Evolutionary conservation across 2,329 filamentous ascomycete genomes (phyloP), one percentile per base, ranked within the genome.

Genomic region (Pseudophaeomoniella oleicola): DNA sequence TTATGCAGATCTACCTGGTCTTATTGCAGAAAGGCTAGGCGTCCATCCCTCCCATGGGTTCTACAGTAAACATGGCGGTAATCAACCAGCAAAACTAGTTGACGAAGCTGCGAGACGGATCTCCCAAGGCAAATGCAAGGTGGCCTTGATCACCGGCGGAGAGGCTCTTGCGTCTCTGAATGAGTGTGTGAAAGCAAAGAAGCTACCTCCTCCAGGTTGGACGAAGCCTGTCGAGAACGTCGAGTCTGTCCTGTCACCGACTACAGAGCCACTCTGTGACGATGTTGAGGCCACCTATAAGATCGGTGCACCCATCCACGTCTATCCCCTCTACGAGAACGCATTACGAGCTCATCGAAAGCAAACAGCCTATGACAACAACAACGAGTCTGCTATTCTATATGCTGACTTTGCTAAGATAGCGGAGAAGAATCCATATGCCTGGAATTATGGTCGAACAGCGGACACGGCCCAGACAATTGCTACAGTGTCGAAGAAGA

Each of bases 301-400:
- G 2, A 67, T 81, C 9, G 75, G 75, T 0, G 61, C 71, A 1
- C 75, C 77, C 0, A 75, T 80, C 9, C 76, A 81, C 19, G 60
- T 81, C 0, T 81, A 81, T 45, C 75, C 77, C 1, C 48, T 81
- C 0, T 81, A 78, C 45, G 77, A 81, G 44, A 78, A 77, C 42
- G 71, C 57, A 0, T 74, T 76, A 37, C 63, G 75, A 19, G 74
- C 73, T 1, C 59, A 71, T 42, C 59, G 65, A 1, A 50, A 57
- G 1, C 76, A 81, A 46, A 64, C 67, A 2, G 52, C 71, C 0
- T 37, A 52, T 15, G 64, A 71, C 3, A 81, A 80, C 37, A 60
- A 73, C 37, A 45, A 58, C 4, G 76, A 81, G 47, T 78, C 72
- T 0, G 67, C 71, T 1, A 51, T 58, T 6, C 48, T 81, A 15